Conservation (phyloP, 129 eudicot species). For the Logfia minima region DNA sequence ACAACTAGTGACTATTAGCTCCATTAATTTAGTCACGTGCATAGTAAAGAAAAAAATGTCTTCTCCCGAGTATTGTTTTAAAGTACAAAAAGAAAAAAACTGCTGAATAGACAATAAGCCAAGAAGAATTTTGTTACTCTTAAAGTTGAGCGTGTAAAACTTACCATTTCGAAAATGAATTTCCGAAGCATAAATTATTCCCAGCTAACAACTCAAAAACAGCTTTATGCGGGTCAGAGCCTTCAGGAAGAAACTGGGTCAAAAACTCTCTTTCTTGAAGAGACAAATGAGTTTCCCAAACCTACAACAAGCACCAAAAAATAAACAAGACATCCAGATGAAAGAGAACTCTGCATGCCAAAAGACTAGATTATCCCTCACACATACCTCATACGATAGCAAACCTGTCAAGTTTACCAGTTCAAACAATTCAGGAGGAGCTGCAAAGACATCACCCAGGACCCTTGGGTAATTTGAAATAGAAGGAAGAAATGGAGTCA, state of each 20-base stretch:
- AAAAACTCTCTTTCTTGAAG: constrained; percentile 71
- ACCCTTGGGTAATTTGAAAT: constrained; percentile 38
- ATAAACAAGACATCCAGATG: constrained; percentile 13
- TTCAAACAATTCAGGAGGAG: constrained; percentile 69
- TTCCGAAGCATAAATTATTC: constrained; percentile 75
- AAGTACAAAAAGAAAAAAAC: no score
- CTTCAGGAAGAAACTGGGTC: constrained; percentile 75
- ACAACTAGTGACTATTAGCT: no score
- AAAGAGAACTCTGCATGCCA: neutral
- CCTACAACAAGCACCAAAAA: constrained; percentile 46
- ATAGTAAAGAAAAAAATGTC: no score
- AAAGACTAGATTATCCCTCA: neutral
- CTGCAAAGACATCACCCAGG: constrained; percentile 69
- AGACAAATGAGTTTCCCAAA: constrained; percentile 71
- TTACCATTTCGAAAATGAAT: constrained; percentile 73
- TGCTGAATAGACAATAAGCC: neutral
- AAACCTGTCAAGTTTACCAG: constrained; percentile 52
- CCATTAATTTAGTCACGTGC: no score
- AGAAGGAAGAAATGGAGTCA: constrained; percentile 46
- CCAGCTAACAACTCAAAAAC: constrained; percentile 70
- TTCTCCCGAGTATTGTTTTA: no score
- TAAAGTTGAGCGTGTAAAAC: constrained; percentile 21
- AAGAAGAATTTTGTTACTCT: neutral
- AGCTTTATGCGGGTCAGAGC: constrained; percentile 47
- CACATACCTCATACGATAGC: constrained; percentile 73